Evolutionary conservation across 2,329 filamentous ascomycete genomes (phyloP).

Genomic region (Neofusicoccum laricinum): DNA sequence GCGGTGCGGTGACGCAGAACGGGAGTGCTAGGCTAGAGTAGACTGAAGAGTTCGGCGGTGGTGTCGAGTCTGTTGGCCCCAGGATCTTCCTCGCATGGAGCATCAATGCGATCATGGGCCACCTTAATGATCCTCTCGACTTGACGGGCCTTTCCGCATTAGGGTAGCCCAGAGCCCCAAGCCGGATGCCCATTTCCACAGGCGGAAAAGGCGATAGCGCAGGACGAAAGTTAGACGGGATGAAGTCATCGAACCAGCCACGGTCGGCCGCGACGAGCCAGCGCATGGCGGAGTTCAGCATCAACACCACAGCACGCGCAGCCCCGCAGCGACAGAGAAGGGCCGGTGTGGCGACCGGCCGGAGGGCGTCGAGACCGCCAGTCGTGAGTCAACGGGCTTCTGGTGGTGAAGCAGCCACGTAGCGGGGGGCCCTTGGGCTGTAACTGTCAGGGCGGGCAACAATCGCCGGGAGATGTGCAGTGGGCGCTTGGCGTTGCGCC

Average conservation of each 20-base stretch:
- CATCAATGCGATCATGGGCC: slow-evolving; percentile 5
- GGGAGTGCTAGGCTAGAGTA: neutral
- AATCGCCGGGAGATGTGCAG: slow-evolving; percentile 13
- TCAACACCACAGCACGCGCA: neutral
- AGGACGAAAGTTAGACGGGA: neutral
- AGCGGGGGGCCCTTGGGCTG: neutral
- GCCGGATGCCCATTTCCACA: neutral
- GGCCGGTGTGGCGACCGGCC: neutral
- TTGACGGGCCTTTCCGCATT: neutral
- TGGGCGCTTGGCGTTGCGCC: slow-evolving; percentile 3
- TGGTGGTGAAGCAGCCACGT: slow-evolving; percentile 10
- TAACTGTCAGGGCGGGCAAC: slow-evolving; percentile 5
- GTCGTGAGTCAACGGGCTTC: neutral
- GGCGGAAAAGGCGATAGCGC: neutral
- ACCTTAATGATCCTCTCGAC: slow-evolving; percentile 3
- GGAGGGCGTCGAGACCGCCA: neutral
- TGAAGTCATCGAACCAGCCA: slow-evolving; percentile 1
- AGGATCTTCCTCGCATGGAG: slow-evolving; percentile 4
- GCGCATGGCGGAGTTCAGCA: neutral
- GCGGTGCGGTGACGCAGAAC: neutral
- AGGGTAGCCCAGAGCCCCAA: neutral
- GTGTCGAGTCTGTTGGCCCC: neutral
- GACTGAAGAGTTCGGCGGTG: neutral
- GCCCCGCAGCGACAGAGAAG: slow-evolving; percentile 10
- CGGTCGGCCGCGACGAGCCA: too few species aligned